phyloP scores from a whole-genome alignment of 345 rosid genomes.

The Geranium rotundifolium region DNA sequence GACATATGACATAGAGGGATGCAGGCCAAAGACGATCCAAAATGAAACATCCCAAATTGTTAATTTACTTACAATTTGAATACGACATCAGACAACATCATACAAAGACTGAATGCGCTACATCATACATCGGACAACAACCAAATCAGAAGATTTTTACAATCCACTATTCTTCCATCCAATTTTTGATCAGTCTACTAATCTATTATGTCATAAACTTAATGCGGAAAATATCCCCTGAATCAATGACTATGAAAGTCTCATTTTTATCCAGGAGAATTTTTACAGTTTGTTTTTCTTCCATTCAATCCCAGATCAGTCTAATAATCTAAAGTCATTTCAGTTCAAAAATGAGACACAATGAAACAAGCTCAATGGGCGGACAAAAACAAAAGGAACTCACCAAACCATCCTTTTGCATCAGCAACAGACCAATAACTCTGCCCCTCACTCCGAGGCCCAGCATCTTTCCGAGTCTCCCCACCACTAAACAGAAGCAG shows the following conservation, averaged over 20 bases:
- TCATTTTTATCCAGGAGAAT: neutral
- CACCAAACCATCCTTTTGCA: constrained; percentile 92
- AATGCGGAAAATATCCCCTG: neutral
- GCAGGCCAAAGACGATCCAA: no score
- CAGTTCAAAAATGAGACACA: neutral
- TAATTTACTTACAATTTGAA: no score
- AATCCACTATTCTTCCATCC: no score
- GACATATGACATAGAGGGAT: no score
- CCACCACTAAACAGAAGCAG: constrained; percentile 96
- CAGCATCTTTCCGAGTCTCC: constrained; percentile 89
- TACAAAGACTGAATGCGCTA: no score
- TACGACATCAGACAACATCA: no score
- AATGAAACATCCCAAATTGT: no score
- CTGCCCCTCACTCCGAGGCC: constrained; percentile 97
- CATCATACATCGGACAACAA: no score
- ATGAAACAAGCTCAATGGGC: constrained; percentile 2
- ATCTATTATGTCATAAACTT: neutral
- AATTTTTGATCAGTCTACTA: no score
- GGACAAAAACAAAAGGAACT: constrained; percentile 23
- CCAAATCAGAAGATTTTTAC: no score
- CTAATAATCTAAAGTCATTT: neutral
- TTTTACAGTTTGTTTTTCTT: neutral
- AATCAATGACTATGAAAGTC: constrained; percentile 1
- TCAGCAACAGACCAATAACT: constrained; percentile 98
- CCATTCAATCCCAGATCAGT: neutral